These are phyloP conservation scores for Chernovozyma aurita DNA, from an alignment of 1,139 yeast species.

Conservation along the genomic window DNA sequence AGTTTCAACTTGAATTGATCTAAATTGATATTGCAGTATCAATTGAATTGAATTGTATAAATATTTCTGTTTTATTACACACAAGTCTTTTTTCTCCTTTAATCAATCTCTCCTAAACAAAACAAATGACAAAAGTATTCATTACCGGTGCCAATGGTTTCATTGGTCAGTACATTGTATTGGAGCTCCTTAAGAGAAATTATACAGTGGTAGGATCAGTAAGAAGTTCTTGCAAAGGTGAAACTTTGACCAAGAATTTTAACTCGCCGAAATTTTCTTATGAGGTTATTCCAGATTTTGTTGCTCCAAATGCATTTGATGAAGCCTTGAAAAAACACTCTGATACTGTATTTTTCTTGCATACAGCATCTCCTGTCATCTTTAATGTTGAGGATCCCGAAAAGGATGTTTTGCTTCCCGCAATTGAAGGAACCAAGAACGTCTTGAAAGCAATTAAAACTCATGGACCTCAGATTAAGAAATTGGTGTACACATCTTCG, in stretches of 20 bases:
- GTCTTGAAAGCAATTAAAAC: slow-evolving; percentile 29
- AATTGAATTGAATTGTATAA: too few species aligned
- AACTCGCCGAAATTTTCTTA: slow-evolving; percentile 17
- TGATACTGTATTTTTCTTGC: slow-evolving; percentile 30
- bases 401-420: slow-evolving; percentile 27
- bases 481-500: slow-evolving; percentile 53
- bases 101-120: too few species aligned
- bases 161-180: slow-evolving; percentile 30
- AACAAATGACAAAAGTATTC: too few species aligned
- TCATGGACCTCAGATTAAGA: slow-evolving; percentile 44
- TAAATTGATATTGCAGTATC: too few species aligned
- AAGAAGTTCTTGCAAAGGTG: slow-evolving; percentile 30
- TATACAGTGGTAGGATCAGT: slow-evolving; percentile 35
- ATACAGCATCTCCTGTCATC: slow-evolving; percentile 40
- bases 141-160: slow-evolving; percentile 41
- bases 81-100: too few species aligned
- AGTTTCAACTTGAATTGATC: too few species aligned
- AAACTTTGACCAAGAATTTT: slow-evolving; percentile 17
- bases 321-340: slow-evolving; percentile 21
- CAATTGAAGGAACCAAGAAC: slow-evolving; percentile 27
- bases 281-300: slow-evolving; percentile 31
- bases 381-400: slow-evolving; percentile 22
- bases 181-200: slow-evolving; percentile 20
- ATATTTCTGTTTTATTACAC: too few species aligned
- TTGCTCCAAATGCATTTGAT: slow-evolving; percentile 30